Percentiles rank a stretch among this genome's conserved stretches.
These are phyloP conservation scores for Remersonia thermophila DNA, from an alignment of 2,329 filamentous ascomycete genomes.

Conservation along the genomic window DNA sequence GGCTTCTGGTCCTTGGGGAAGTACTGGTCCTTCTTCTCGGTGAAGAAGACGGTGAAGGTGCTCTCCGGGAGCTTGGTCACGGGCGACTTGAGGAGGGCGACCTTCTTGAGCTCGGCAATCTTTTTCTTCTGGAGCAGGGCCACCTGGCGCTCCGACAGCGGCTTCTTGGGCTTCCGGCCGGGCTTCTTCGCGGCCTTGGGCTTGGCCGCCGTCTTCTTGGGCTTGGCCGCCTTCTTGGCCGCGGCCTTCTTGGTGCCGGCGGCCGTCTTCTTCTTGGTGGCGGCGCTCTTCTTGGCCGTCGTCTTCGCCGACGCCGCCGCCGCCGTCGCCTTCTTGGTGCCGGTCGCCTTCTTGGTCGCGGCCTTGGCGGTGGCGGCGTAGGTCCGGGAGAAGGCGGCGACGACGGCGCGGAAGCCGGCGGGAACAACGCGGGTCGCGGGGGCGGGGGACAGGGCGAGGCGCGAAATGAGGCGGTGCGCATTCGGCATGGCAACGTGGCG, in stretches of 20 bases:
- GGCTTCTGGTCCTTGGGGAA: too few species aligned
- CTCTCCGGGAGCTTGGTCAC: constrained; percentile 27
- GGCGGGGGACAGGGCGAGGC: too few species aligned
- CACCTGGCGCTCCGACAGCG: constrained; percentile 15
- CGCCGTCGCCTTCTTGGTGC: constrained; percentile 19
- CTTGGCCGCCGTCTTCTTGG: constrained; percentile 3
- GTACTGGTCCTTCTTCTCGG: neutral
- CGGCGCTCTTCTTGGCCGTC: constrained; percentile 17
- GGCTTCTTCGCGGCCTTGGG: neutral
- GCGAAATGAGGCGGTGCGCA: too few species aligned
- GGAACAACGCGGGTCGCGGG: too few species aligned
- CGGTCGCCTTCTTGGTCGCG: constrained; percentile 17
- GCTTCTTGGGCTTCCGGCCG: neutral
- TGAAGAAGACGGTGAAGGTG: constrained; percentile 30
- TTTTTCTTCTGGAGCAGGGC: constrained; percentile 7
- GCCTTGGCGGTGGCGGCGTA: constrained; percentile 11
- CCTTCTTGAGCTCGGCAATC: too few species aligned
- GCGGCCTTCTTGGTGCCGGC: constrained; percentile 10
- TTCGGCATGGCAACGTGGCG: too few species aligned
- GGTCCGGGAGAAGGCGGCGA: too few species aligned
- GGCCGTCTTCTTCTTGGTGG: constrained; percentile 19
- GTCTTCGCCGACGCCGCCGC: too few species aligned
- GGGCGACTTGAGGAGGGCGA: constrained; percentile 2
- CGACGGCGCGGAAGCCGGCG: too few species aligned
- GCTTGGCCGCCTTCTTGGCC: neutral